phyloP scores from a whole-genome alignment of 2,329 filamentous ascomycete genomes.

The Fusarium sp. region DNA sequence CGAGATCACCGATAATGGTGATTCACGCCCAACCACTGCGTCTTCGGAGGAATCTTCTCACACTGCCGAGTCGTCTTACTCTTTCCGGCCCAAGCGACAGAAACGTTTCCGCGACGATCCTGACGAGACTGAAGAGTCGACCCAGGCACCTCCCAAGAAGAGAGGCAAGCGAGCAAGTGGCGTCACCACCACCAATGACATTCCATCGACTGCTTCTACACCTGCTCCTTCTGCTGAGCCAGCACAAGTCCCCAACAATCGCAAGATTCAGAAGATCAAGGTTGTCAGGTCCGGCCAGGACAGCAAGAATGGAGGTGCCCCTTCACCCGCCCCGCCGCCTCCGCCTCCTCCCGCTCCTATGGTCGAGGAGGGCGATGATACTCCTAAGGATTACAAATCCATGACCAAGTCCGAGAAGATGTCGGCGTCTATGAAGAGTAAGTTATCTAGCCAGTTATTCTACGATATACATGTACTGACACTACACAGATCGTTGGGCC shows the following conservation, averaged over 20 bases:
- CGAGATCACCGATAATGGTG: slow-evolving; percentile 59
- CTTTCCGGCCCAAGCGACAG: slow-evolving; percentile 69
- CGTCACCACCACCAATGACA: slow-evolving; percentile 27
- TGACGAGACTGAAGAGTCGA: slow-evolving; percentile 57
- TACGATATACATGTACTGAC: slow-evolving; percentile 46
- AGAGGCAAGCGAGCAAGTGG: slow-evolving; percentile 51
- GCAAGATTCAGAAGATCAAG: slow-evolving; percentile 59
- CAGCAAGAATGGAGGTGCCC: slow-evolving; percentile 50
- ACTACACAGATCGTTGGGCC: slow-evolving; percentile 67
- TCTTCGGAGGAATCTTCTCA: slow-evolving; percentile 67
- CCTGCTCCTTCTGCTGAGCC: slow-evolving; percentile 42
- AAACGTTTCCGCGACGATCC: slow-evolving; percentile 68
- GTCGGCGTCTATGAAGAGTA: slow-evolving; percentile 76
- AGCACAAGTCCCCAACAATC: slow-evolving; percentile 38
- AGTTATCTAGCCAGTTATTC: slow-evolving; percentile 42
- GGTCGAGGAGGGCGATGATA: slow-evolving; percentile 57
- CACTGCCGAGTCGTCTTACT: slow-evolving; percentile 66
- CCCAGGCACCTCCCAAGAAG: slow-evolving; percentile 59
- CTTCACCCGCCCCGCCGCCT: slow-evolving; percentile 8
- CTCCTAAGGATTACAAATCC: slow-evolving; percentile 68
- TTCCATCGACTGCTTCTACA: slow-evolving; percentile 37
- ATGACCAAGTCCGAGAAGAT: slow-evolving; percentile 78
- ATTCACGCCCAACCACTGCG: slow-evolving; percentile 67
- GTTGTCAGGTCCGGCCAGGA: slow-evolving; percentile 52
- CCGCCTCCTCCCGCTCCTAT: slow-evolving; percentile 17